Evolutionary conservation across 306 rosid genomes (phyloP).

Genomic region (Cercis canadensis): DNA sequence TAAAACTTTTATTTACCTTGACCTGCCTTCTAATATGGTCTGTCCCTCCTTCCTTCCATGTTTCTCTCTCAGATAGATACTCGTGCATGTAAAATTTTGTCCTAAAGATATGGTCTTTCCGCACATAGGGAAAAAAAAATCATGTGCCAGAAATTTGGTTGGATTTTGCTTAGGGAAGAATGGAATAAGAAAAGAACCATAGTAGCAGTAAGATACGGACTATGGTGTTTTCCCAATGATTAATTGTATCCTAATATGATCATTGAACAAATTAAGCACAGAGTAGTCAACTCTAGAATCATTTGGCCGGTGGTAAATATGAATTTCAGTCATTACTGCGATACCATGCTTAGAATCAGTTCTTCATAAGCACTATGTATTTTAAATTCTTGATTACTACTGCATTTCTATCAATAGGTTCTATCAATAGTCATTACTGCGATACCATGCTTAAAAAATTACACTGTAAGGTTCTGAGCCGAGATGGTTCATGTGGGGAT

Average conservation of each 20-base stretch:
- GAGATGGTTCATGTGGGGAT: neutral
- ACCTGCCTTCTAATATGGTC: constrained; percentile 95
- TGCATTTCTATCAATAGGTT: constrained; percentile 10
- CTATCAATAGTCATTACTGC: too few species aligned
- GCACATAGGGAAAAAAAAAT: neutral
- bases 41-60: constrained; percentile 37
- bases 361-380: neutral
- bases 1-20: constrained; percentile 64
- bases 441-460: too few species aligned
- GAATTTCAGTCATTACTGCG: neutral
- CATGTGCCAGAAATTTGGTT: neutral
- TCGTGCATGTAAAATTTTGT: too few species aligned
- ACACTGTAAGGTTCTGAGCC: constrained; percentile 5
- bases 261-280: neutral
- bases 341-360: neutral
- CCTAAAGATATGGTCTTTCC: neutral
- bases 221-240: neutral
- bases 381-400: constrained; percentile 12
- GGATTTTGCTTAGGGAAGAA: neutral
- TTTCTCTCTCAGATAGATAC: neutral
- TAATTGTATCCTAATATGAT: neutral
- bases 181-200: neutral
- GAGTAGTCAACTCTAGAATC: neutral
- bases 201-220: neutral
- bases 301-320: neutral